These are phyloP conservation scores for Meripilus lineatus DNA, from an alignment of 1,284 basidiomycete species.

Conservation along the genomic window DNA sequence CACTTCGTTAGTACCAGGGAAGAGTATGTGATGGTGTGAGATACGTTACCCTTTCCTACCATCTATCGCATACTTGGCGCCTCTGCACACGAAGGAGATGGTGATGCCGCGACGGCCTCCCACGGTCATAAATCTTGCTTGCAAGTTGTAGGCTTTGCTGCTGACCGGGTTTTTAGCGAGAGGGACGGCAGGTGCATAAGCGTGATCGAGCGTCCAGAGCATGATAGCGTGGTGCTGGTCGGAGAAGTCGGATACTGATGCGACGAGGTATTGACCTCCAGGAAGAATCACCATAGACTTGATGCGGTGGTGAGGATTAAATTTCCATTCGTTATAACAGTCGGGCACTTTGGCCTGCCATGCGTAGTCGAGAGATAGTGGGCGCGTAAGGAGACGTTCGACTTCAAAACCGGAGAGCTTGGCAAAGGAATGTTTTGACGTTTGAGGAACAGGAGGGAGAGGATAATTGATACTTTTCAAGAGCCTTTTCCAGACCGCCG, in stretches of 20 bases:
- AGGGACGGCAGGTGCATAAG: conserved; percentile 34
- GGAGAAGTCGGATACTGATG: conserved; percentile 45
- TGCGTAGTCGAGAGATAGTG: conserved; percentile 50
- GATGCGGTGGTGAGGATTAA: conserved; percentile 38
- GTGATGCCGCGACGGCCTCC: conserved; percentile 49
- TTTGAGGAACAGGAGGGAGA: conserved; percentile 61
- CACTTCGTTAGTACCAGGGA: too few species aligned
- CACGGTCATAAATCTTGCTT: conserved; percentile 57
- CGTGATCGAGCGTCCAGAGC: conserved; percentile 56
- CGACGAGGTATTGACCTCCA: conserved; percentile 66
- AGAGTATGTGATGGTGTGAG: too few species aligned
- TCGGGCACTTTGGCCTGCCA: conserved; percentile 13
- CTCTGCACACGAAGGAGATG: conserved; percentile 51
- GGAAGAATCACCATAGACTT: conserved; percentile 59
- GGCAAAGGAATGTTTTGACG: conserved; percentile 39
- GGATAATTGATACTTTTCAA: conserved; percentile 47
- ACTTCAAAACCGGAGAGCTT: conserved; percentile 49
- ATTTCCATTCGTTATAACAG: conserved; percentile 25
- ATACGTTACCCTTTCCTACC: too few species aligned
- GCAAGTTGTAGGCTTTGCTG: conserved; percentile 52
- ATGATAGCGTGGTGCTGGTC: conserved; percentile 44
- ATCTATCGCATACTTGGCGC: too few species aligned
- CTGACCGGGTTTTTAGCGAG: conserved; percentile 47
- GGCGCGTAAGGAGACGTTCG: conserved; percentile 57
- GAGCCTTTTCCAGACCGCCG: conserved; percentile 65